phyloP scores from a whole-genome alignment of 177 flowering plant species.

The Tripterygium wilfordii region DNA sequence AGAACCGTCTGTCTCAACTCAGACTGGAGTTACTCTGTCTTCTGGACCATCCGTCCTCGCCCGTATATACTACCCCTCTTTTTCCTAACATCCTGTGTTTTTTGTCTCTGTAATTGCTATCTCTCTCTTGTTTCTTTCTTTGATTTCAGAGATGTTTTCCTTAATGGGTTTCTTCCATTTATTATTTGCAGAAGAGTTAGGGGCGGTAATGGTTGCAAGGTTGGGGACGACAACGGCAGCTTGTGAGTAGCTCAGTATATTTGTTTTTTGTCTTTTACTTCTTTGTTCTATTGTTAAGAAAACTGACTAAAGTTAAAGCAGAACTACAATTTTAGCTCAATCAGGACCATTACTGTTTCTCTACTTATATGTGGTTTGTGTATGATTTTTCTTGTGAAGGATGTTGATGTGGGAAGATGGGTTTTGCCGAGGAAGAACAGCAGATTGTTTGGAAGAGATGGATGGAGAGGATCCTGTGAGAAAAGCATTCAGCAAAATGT shows the following conservation, averaged over 20 bases:
- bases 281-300: constrained; percentile 8
- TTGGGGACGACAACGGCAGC: constrained; percentile 97
- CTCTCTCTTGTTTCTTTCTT: neutral
- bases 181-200: constrained; percentile 70
- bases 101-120: constrained; percentile 4
- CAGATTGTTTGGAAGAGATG: constrained; percentile 66
- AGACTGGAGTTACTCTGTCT: constrained; percentile 99
- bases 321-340: too few relatives aligned
- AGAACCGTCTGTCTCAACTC: constrained; percentile 84
- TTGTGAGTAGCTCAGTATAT: constrained; percentile 48
- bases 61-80: constrained; percentile 45
- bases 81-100: neutral
- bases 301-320: neutral
- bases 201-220: constrained; percentile 97
- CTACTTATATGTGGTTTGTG: constrained; percentile 1
- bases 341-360: neutral
- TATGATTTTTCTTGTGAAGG: constrained; percentile 34
- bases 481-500: constrained; percentile 98
- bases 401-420: constrained; percentile 99
- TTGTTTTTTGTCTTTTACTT: constrained; percentile 1
- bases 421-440: constrained; percentile 76
- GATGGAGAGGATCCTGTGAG: constrained; percentile 94
- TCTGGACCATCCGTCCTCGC: constrained; percentile 99
- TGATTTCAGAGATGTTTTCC: constrained; percentile 8
- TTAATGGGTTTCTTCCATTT: constrained; percentile 7